Conservation (phyloP, 805 yeast species). For the Wickerhamomyces xylosicus region DNA sequence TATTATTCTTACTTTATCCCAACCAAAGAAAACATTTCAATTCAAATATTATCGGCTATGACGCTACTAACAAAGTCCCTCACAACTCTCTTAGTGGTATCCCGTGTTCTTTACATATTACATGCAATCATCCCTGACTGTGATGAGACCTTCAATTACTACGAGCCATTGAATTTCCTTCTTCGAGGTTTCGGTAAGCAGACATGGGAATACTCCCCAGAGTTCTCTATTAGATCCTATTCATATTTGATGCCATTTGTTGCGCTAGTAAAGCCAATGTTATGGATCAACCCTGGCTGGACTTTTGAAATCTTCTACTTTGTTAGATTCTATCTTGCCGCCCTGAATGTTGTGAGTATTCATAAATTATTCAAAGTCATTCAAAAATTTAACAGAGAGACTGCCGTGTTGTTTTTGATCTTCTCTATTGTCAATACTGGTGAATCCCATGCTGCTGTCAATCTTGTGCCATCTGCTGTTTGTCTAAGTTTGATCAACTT, state of each 20-base stretch:
- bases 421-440: slow-evolving; percentile 64
- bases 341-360: slow-evolving; percentile 40
- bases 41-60: not conserved
- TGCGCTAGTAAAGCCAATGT: slow-evolving; percentile 15
- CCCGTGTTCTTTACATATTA: slow-evolving; percentile 31
- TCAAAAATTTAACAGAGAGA: slow-evolving; percentile 10
- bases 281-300: slow-evolving; percentile 8
- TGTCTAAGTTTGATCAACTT: slow-evolving; percentile 47
- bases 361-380: slow-evolving; percentile 35
- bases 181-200: slow-evolving; percentile 81
- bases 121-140: slow-evolving; percentile 77
- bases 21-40: slow-evolving; percentile 1
- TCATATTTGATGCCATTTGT: slow-evolving; percentile 47
- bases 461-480: slow-evolving; percentile 75
- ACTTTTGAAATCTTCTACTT: slow-evolving; percentile 34
- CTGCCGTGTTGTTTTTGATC: slow-evolving; percentile 51
- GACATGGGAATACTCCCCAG: slow-evolving; percentile 96
- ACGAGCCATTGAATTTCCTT: slow-evolving; percentile 84
- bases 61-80: slow-evolving; percentile 6
- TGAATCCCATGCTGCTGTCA: slow-evolving; percentile 79
- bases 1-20: not conserved
- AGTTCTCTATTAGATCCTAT: slow-evolving; percentile 80
- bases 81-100: slow-evolving; percentile 11
- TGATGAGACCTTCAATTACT: slow-evolving; percentile 86
- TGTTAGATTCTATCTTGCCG: slow-evolving; percentile 35